Conservation (phyloP, 2,329 filamentous ascomycete genomes). For the Xylariaceae sp. region DNA sequence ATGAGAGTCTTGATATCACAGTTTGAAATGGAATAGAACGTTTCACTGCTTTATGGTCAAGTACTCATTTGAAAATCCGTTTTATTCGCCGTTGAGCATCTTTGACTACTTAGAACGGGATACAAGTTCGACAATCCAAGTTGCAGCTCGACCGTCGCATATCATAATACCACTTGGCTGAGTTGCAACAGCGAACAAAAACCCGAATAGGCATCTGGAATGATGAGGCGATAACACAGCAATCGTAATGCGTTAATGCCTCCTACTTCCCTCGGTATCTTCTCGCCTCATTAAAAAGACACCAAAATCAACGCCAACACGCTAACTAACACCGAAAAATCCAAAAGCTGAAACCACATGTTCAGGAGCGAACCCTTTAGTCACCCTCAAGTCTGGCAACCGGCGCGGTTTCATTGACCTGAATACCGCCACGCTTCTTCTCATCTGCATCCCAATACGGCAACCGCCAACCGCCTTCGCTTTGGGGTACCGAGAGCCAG, state of each 20-base stretch:
- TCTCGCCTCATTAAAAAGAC: neutral
- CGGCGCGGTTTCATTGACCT: constrained; percentile 75
- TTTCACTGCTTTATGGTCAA: no score
- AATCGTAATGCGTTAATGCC: neutral
- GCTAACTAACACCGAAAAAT: neutral
- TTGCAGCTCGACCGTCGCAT: no score
- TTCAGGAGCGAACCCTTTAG: constrained; percentile 32
- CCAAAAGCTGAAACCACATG: neutral
- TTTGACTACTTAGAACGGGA: no score
- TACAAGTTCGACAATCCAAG: no score
- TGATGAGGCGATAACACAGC: no score
- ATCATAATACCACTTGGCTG: neutral
- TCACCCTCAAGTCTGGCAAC: constrained; percentile 73
- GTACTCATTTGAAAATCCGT: no score
- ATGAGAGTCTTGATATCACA: no score
- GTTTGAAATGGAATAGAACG: no score
- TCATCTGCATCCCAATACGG: constrained; percentile 76
- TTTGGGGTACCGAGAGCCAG: constrained; percentile 78
- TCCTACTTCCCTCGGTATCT: neutral
- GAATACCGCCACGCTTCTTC: constrained; percentile 84
- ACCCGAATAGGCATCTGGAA: neutral
- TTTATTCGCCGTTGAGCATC: no score
- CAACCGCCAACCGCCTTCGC: constrained; percentile 78
- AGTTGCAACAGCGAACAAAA: neutral
- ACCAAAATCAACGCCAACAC: constrained; percentile 9